Base-by-base conservation (phyloP, 2,329 filamentous ascomycete species). In the Colletotrichum aenigma region DNA sequence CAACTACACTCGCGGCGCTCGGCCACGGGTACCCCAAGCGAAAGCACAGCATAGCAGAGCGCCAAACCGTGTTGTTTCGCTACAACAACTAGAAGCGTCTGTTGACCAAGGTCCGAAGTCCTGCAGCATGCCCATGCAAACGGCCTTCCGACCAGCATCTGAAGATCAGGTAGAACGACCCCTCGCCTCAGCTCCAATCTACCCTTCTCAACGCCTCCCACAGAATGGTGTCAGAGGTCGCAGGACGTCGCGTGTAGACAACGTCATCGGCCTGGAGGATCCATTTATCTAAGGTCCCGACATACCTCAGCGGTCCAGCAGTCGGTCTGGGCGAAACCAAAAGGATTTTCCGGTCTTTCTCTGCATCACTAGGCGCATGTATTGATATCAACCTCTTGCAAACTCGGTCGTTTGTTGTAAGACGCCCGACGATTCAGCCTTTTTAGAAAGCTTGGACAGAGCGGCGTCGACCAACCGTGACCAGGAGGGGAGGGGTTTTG, bases 331-430 rank as follows among this genome's bases (percentile, higher is more conserved):
- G 26, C 34, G 24, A 52, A 52, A 21, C 43, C 24, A 24, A 48
- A 73, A 69, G 65, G 32, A 62, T 24, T 26, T 64, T 30, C 21
- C 52, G n/a, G 66, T 61, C 28, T 60, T 66, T 61, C 48, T 68
- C 74, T 70, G 74, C 76, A 77, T 77, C 28, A 48, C n/a, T 64
- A 48, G 69, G 74, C 74, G 76, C 56, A 66, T 70, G 66, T 60
- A 65, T 64, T 28, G 62, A 43, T 65, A 65, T 60, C 60, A 34
- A 38, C 26, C 60, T 69, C 43, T 69, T 66, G 64, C 64, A 61
- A 58, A 43, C 43, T 21, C 13, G 64, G 34, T 34, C 34, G 36
- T 61, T 24, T 71, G 24, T 30, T 48, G 30, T 28, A 38, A 32
- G 61, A 36, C 38, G 58, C 43, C 28, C n/a, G 15, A 58, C 52